Conservation (phyloP, 2,329 filamentous ascomycete species). For the Elsinoe batatas region DNA sequence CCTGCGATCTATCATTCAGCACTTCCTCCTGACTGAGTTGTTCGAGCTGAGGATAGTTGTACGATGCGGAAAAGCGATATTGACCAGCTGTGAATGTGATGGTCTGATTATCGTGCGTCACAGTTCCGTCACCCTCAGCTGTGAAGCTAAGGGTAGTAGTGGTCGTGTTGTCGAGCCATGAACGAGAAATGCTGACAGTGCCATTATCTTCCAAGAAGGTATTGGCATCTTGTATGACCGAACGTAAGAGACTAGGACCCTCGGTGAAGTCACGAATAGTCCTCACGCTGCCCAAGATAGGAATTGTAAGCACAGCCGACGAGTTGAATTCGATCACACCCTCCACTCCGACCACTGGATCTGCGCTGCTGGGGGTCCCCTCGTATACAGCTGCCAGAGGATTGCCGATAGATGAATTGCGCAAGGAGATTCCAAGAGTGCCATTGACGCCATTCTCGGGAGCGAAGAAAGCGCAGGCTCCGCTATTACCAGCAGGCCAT, state of each 20-base stretch:
- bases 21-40: slow-evolving; percentile 44
- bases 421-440: slow-evolving; percentile 42
- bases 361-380: slow-evolving; percentile 17
- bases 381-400: slow-evolving; percentile 40
- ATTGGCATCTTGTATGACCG: slow-evolving; percentile 47
- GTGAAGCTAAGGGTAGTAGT: slow-evolving; percentile 44
- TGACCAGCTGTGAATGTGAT: slow-evolving; percentile 43
- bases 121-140: slow-evolving; percentile 25
- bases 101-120: slow-evolving; percentile 35
- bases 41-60: slow-evolving; percentile 52
- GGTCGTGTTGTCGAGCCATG: slow-evolving; percentile 55
- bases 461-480: slow-evolving; percentile 47
- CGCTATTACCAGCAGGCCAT: slow-evolving; percentile 58
- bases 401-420: slow-evolving; percentile 38
- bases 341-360: slow-evolving; percentile 38
- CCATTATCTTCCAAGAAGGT: slow-evolving; percentile 33
- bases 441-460: slow-evolving; percentile 46
- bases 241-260: slow-evolving; percentile 43
- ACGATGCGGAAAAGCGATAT: slow-evolving; percentile 50
- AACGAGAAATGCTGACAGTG: slow-evolving; percentile 40
- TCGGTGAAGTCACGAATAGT: slow-evolving; percentile 55
- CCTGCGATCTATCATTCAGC: slow-evolving; percentile 39
- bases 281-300: slow-evolving; percentile 53
- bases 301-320: slow-evolving; percentile 45
- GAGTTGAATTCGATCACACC: slow-evolving; percentile 49